A percentile compares a stretch with the other conserved stretches of the same genome.
phyloP scores from a whole-genome alignment of 805 yeast species.

The Nakazawaea holstii region DNA sequence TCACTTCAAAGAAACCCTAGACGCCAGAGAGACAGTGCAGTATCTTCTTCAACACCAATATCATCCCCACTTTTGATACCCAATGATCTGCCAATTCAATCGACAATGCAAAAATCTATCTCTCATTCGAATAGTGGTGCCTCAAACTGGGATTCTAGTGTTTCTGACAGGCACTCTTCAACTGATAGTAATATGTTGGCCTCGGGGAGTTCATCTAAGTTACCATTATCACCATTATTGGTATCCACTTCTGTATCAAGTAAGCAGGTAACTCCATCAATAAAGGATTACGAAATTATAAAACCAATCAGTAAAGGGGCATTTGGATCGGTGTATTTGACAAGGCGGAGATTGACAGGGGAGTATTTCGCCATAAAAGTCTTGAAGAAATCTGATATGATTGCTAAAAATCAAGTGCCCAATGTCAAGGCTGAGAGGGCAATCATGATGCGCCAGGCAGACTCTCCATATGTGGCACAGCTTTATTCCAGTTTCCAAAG shows the following conservation, averaged over 20 bases:
- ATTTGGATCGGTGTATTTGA: constrained; percentile 89
- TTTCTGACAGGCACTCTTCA: constrained; percentile 8
- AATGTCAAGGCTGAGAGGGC: constrained; percentile 95
- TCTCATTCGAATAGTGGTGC: neutral
- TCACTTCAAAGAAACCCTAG: constrained; percentile 52
- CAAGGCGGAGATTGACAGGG: constrained; percentile 79
- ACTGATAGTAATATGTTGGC: constrained; percentile 1
- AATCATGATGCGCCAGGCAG: constrained; percentile 95
- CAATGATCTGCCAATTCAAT: constrained; percentile 27
- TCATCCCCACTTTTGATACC: constrained; percentile 55
- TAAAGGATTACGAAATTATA: constrained; percentile 82
- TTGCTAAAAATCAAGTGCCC: constrained; percentile 92
- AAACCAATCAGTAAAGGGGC: constrained; percentile 97
- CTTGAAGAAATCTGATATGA: constrained; percentile 89
- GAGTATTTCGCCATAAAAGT: constrained; percentile 95
- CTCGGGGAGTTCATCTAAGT: constrained; percentile 30
- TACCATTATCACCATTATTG: constrained; percentile 77
- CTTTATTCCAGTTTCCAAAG: constrained; percentile 86
- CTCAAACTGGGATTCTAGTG: constrained; percentile 4
- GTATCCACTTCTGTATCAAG: constrained; percentile 55
- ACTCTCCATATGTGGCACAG: constrained; percentile 89
- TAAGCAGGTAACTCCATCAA: constrained; percentile 59
- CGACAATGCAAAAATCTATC: constrained; percentile 2
- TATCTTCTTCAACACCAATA: constrained; percentile 36
- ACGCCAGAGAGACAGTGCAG: constrained; percentile 12